These are phyloP conservation scores for Podila horticola DNA, from an alignment of 192 early-diverging fungal genomes.

Conservation along the genomic window DNA sequence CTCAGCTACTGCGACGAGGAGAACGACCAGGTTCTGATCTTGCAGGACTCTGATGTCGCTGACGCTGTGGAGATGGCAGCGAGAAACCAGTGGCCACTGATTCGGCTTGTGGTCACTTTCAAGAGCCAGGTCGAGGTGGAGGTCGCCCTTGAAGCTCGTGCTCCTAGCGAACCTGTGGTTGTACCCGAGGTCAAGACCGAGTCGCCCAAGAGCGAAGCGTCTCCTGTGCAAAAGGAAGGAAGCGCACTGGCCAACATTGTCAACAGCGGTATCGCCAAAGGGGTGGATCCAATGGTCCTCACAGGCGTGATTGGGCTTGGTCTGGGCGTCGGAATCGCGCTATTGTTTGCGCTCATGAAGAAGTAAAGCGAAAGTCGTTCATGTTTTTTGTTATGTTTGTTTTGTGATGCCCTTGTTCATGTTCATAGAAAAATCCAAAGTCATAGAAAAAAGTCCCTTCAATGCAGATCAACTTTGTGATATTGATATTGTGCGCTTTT, in stretches of 20 bases:
- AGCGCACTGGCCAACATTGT: background rate
- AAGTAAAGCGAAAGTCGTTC: conserved; percentile 5
- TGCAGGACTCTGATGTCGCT: conserved; percentile 72
- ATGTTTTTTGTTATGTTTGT: background rate
- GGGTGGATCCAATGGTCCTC: conserved; percentile 6
- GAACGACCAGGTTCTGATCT: conserved; percentile 79
- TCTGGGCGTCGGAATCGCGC: conserved; percentile 19
- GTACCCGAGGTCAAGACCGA: background rate
- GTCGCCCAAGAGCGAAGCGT: background rate
- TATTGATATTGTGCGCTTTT: too few relatives aligned
- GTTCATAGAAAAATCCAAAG: too few relatives aligned
- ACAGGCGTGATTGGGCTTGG: conserved; percentile 21
- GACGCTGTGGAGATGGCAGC: conserved; percentile 81
- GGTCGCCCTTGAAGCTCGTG: background rate
- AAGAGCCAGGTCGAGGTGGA: background rate
- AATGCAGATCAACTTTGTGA: too few relatives aligned
- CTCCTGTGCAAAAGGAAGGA: background rate
- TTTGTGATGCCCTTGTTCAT: too few relatives aligned
- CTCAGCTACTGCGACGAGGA: conserved; percentile 85
- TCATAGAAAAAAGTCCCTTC: too few relatives aligned
- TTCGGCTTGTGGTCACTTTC: conserved; percentile 8
- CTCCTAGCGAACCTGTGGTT: background rate
- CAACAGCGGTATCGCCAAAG: background rate
- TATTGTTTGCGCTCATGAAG: conserved; percentile 12
- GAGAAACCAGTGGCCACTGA: conserved; percentile 28